phyloP scores from a whole-genome alignment of 2,329 filamentous ascomycete species.

The Fusarium luffae region DNA sequence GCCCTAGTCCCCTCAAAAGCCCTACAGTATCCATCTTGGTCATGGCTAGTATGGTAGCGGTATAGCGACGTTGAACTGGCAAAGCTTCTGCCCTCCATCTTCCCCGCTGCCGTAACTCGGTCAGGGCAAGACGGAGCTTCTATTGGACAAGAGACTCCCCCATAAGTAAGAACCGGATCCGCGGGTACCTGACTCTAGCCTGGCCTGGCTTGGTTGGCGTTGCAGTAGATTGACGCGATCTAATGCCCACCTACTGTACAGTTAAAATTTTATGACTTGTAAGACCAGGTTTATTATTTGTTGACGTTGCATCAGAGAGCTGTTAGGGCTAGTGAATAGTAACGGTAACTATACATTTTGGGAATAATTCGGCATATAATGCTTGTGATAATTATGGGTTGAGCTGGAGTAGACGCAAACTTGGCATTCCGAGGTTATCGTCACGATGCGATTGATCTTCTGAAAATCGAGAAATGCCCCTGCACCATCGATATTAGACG shows the following conservation, averaged over 20 bases:
- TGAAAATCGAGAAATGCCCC: conserved; percentile 19
- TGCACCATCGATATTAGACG: conserved; percentile 6
- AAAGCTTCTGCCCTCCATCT: conserved; percentile 23
- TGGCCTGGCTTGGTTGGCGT: not conserved
- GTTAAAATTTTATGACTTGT: conserved; percentile 20
- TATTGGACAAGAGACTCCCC: not conserved
- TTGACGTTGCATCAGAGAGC: conserved; percentile 27
- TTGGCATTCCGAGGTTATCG: conserved; percentile 2
- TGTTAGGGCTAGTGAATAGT: conserved; percentile 23
- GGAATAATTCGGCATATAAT: not conserved
- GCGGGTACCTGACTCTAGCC: conserved; percentile 42
- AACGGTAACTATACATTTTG: conserved; percentile 12
- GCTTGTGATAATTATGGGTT: not conserved
- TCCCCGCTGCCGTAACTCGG: conserved; percentile 25
- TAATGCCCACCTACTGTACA: conserved; percentile 18
- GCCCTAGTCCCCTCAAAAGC: conserved; percentile 22
- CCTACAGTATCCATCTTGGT: conserved; percentile 17
- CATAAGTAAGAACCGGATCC: not conserved
- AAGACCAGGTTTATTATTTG: conserved; percentile 22
- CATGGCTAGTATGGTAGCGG: conserved; percentile 24
- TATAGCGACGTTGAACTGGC: conserved; percentile 16
- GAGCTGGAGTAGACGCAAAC: not conserved
- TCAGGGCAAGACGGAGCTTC: conserved; percentile 9
- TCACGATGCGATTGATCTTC: conserved; percentile 15
- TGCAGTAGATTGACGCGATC: conserved; percentile 30